A percentile compares a stretch with the other conserved stretches of the same genome.
Conservation (phyloP, 2,329 filamentous ascomycete genomes). For the Aspergillus quadrilineatus region DNA sequence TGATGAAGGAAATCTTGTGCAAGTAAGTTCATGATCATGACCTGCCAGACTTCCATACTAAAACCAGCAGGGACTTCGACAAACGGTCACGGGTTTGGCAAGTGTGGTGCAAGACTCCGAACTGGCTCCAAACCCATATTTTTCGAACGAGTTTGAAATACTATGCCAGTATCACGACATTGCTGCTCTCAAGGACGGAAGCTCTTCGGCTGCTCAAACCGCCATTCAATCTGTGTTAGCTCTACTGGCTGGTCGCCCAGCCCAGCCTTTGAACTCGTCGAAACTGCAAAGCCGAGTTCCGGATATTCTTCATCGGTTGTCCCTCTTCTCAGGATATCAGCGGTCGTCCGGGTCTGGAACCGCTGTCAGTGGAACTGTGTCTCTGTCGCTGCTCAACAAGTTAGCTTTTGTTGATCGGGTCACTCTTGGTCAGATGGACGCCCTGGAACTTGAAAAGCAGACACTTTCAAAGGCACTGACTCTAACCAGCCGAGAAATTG, state of each 20-base stretch:
- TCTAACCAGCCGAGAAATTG: constrained; percentile 51
- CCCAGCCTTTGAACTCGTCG: constrained; percentile 35
- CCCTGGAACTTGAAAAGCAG: constrained; percentile 66
- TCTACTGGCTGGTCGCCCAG: constrained; percentile 40
- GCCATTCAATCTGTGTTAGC: constrained; percentile 33
- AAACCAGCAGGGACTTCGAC: constrained; percentile 33
- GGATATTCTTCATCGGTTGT: constrained; percentile 36
- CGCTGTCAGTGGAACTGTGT: constrained; percentile 51
- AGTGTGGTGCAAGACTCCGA: constrained; percentile 32
- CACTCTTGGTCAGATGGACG: constrained; percentile 59
- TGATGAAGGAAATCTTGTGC: constrained; percentile 36
- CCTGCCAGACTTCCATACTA: constrained; percentile 11
- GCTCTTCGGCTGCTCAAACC: constrained; percentile 13
- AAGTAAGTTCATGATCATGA: constrained; percentile 21
- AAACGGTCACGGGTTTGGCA: constrained; percentile 38
- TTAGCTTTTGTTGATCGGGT: constrained; percentile 54
- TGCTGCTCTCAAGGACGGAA: constrained; percentile 18
- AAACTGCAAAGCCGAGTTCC: constrained; percentile 35
- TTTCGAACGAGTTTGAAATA: constrained; percentile 47
- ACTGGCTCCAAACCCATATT: constrained; percentile 41
- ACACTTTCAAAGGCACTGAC: constrained; percentile 58
- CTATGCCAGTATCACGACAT: constrained; percentile 49
- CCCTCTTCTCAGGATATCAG: constrained; percentile 37
- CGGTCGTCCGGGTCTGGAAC: constrained; percentile 34
- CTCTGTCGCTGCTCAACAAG: constrained; percentile 56